Conservation (phyloP, 2,329 filamentous ascomycete genomes). For the Neoscytalidium dimidiatum region DNA sequence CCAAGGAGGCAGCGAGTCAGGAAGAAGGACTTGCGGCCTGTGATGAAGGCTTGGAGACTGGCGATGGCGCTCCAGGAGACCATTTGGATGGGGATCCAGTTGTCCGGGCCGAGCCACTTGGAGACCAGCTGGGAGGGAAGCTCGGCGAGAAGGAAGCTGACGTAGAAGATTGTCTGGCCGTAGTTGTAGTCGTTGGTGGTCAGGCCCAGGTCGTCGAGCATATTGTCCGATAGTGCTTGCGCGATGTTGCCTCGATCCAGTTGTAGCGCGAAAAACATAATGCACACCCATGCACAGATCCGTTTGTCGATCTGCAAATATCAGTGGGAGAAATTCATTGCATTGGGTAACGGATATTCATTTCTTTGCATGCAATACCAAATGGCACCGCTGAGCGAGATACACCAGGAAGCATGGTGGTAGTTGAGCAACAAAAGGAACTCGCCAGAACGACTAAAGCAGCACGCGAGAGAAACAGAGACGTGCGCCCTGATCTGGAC, state of each 20-base stretch:
- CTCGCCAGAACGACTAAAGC: not conserved
- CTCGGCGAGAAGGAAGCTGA: slow-evolving; percentile 69
- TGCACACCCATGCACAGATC: slow-evolving; percentile 54
- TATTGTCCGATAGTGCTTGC: slow-evolving; percentile 38
- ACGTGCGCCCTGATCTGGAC: not conserved
- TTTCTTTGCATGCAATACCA: not conserved
- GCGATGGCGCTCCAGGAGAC: slow-evolving; percentile 49
- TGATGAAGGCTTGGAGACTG: slow-evolving; percentile 71
- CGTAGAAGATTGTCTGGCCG: slow-evolving; percentile 65
- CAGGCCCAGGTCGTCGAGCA: slow-evolving; percentile 34
- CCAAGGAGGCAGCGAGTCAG: slow-evolving; percentile 47
- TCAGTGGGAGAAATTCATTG: not conserved
- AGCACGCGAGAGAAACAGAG: not conserved
- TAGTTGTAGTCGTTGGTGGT: slow-evolving; percentile 43
- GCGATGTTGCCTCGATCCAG: slow-evolving; percentile 52
- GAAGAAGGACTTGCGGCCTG: slow-evolving; percentile 47
- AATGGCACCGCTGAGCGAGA: not conserved
- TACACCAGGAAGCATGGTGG: not conserved
- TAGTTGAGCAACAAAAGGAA: not conserved
- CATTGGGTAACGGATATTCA: not conserved
- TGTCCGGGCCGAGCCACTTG: slow-evolving; percentile 48
- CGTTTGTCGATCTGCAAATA: slow-evolving; percentile 49
- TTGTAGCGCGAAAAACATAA: slow-evolving; percentile 58
- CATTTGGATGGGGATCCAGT: slow-evolving; percentile 49
- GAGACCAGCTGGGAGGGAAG: slow-evolving; percentile 50